Evolutionary conservation across 306 rosid species (phyloP), one percentile per base, ranked within the genome.

Genomic region (Malus fusca): DNA sequence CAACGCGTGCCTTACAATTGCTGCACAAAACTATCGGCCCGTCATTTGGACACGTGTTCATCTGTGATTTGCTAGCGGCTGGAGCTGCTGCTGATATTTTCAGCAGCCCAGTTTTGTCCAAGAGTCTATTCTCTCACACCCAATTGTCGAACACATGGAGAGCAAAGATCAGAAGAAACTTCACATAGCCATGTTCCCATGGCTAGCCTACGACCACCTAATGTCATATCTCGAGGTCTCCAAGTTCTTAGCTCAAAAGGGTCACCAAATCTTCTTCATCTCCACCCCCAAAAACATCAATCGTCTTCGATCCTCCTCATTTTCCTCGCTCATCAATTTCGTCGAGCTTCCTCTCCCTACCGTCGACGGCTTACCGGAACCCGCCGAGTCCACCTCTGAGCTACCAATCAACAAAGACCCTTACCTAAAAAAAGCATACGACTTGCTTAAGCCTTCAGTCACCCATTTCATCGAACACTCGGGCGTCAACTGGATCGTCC

Each of bases 261-360:
- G 79, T 72, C 85, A 82, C 11, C 56, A 26, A 53, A 30, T 68
- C 33, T 72, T 78, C 64, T 82, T 66, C 82, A 67, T 82, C 51
- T 72, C 78, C 53, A 81, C 85, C 68, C 85, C 76, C 21, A 77
- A 82, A 63, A 82, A 82, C 79, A 71, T 72, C 62, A 42, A 25
- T 4, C 76, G 80, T 17, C 48, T 75, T 59, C 46, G 42, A 11
- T 62, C 4, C 15, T 56, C 58, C 25, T 66, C 37, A 55, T 52
- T 37, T 10, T 53, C 55, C 1, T 60, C 74, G 0, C 78, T 66
- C 18, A 65, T 81, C 30, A 33, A 63, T 5, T 68, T 76, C 4
- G 14, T 81, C 19, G 66, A 77, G 61, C 71, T 81, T 46, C 75
- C 81, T 25, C 11, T 81, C 8, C 81, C 75, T 4, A 33, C 28